A percentile compares a stretch with the other conserved stretches of the same genome.
phyloP scores from a whole-genome alignment of 1,139 yeast species.

The Sugiyamaella grinbergsii region DNA sequence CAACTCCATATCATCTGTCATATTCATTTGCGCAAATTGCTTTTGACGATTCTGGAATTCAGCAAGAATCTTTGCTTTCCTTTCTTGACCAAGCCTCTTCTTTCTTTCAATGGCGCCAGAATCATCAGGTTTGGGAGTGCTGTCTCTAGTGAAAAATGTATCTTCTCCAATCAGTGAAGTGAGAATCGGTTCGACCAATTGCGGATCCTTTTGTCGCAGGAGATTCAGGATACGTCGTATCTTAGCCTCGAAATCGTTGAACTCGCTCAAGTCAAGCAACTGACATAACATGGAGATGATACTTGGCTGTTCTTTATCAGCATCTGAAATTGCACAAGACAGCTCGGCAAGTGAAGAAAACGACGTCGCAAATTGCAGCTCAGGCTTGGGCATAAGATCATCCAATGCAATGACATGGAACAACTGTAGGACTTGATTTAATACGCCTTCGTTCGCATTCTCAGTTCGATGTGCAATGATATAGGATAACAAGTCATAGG shows the following conservation, averaged over 20 bases:
- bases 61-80: conserved; percentile 72
- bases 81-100: conserved; percentile 67
- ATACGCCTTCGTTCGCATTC: conserved; percentile 54
- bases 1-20: conserved; percentile 37
- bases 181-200: conserved; percentile 14
- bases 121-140: conserved; percentile 30
- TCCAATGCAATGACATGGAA: conserved; percentile 57
- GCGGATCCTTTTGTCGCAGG: conserved; percentile 18
- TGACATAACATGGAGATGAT: conserved; percentile 18
- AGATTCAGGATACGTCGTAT: conserved; percentile 25
- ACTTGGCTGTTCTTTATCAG: conserved; percentile 19
- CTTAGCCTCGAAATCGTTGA: conserved; percentile 23
- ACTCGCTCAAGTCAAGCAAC: conserved; percentile 7
- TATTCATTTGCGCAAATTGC: conserved; percentile 59
- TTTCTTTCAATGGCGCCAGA: conserved; percentile 58
- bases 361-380: conserved; percentile 6
- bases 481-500: conserved; percentile 31
- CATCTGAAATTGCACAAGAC: conserved; percentile 9
- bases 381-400: conserved; percentile 9
- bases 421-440: conserved; percentile 65
- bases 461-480: conserved; percentile 38
- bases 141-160: conserved; percentile 8
- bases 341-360: conserved; percentile 11
- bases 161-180: background rate
- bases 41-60: conserved; percentile 69